Evolutionary conservation across 306 rosid genomes (phyloP).

Genomic region (Cucurbita pepo): DNA sequence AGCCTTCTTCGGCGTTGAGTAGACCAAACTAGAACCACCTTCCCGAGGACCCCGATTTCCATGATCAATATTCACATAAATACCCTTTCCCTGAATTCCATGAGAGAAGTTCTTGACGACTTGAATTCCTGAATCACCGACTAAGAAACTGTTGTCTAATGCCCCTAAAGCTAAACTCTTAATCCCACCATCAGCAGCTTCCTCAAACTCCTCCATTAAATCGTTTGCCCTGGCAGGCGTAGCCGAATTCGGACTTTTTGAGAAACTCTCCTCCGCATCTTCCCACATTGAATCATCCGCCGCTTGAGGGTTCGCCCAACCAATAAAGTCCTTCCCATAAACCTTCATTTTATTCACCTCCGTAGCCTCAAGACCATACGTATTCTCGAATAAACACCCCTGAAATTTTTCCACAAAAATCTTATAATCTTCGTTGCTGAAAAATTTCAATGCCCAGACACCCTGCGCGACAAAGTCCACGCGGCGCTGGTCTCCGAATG

Average conservation of each 20-base stretch:
- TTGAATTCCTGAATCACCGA: conserved; percentile 70
- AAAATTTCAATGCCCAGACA: conserved; percentile 93
- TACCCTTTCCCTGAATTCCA: conserved; percentile 93
- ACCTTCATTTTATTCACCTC: conserved; percentile 67
- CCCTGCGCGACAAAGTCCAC: conserved; percentile 77
- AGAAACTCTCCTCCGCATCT: conserved; percentile 56
- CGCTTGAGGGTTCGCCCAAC: conserved; percentile 73
- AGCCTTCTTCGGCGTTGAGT: conserved; percentile 66
- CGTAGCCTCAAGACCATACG: conserved; percentile 43
- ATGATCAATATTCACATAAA: conserved; percentile 52
- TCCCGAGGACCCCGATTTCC: conserved; percentile 17
- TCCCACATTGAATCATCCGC: conserved; percentile 97
- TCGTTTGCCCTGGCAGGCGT: conserved; percentile 45
- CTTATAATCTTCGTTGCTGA: conserved; percentile 32
- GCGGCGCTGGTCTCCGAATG: conserved; percentile 49
- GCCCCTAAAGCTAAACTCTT: conserved; percentile 95
- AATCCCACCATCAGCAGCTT: conserved; percentile 72
- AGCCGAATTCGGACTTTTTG: conserved; percentile 43
- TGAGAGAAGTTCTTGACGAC: conserved; percentile 76
- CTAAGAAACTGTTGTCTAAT: conserved; percentile 83
- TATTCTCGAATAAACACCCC: conserved; percentile 71
- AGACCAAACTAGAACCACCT: conserved; percentile 16
- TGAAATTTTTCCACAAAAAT: conserved; percentile 33
- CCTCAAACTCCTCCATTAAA: conserved; percentile 80
- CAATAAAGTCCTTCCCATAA: conserved; percentile 79